Base-by-base conservation (phyloP, 2,329 filamentous ascomycete species). In the Exophiala dermatitidis region DNA sequence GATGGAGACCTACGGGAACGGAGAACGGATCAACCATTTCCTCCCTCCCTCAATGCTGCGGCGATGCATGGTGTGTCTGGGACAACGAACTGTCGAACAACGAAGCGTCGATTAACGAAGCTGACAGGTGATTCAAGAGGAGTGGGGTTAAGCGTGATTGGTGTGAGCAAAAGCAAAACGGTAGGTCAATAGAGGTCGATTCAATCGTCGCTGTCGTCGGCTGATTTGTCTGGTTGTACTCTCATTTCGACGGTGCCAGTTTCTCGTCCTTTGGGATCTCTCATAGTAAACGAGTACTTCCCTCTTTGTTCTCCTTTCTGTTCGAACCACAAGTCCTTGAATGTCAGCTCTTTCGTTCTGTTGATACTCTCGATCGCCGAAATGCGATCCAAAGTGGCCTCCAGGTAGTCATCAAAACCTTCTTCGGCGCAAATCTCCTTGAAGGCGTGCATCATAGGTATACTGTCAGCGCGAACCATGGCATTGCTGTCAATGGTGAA, bases 381-480 rank as follows among this genome's bases (percentile, higher is more conserved):
- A 61, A 98, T 98, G 26, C 93, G 80, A 54, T 91, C 80, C 28
- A 95, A 74, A 0, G 93, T 97, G 2, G 79, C 83, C 57, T 95
- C 83, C 10, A 98, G 73, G 67, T 90, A 85, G 60, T 90, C 76
- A 28, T 89, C 83, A 68, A 98, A 98, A 4, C 87, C 87, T 3
- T 82, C 78, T 62, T 85, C 71, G 2, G 74, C 69, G 66, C 90
- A 95, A 8, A 98, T 90, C 64, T 90, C 82, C 53, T 83, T 80
- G 71, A 98, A 95, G 0, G 93, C 93, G 46, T 83, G 83, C 70
- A 95, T 89, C 93, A 98, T 98, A 1, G 93, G 93, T 29, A 98
- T 91, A 1, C 85, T 91, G 68, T 94, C 91, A 1, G 93, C 93
- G 44, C 93, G 83, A 5, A 98, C 93, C 68, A 86, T 85, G 10